Evolutionary conservation across 495 filamentous ascomycete species (phyloP).

Genomic region (Xylaria grammica): DNA sequence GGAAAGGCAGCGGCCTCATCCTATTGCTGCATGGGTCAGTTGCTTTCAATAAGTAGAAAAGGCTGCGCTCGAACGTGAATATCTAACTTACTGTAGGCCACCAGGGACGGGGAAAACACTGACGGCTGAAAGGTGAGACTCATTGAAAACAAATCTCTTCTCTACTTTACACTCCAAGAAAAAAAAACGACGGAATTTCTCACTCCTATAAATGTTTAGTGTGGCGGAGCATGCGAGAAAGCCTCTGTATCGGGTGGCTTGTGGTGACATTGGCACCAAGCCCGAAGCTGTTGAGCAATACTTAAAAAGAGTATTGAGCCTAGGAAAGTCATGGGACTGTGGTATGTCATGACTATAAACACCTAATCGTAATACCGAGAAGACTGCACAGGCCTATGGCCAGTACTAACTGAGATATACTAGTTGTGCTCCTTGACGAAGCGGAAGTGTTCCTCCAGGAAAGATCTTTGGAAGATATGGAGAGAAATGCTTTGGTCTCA

Average conservation of each 20-base stretch:
- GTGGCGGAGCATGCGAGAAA: conserved; percentile 52
- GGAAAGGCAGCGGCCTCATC: conserved; percentile 58
- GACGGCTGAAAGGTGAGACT: conserved; percentile 43
- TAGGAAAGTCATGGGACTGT: conserved; percentile 50
- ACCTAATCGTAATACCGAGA: conserved; percentile 8
- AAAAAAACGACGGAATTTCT: too few species aligned
- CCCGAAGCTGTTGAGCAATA: conserved; percentile 49
- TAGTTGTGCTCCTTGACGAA: conserved; percentile 19
- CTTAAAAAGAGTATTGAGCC: conserved; percentile 50
- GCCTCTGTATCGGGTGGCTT: conserved; percentile 56
- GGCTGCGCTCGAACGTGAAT: too few species aligned
- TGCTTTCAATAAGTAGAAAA: too few species aligned
- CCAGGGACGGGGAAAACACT: conserved; percentile 60
- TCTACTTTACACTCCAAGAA: neutral
- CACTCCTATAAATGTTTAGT: conserved; percentile 9
- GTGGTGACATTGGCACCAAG: conserved; percentile 56
- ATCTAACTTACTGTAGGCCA: too few species aligned
- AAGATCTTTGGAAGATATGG: conserved; percentile 43
- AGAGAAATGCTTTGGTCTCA: conserved; percentile 54
- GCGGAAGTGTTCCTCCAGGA: conserved; percentile 42
- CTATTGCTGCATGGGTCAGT: conserved; percentile 52
- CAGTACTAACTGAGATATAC: conserved; percentile 41
- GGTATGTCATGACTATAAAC: conserved; percentile 15
- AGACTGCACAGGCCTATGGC: conserved; percentile 26
- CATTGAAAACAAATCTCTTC: neutral